A percentile compares a stretch with the other conserved stretches of the same genome.
phyloP scores from a whole-genome alignment of 805 yeast species.

The Saturnispora bothae region DNA sequence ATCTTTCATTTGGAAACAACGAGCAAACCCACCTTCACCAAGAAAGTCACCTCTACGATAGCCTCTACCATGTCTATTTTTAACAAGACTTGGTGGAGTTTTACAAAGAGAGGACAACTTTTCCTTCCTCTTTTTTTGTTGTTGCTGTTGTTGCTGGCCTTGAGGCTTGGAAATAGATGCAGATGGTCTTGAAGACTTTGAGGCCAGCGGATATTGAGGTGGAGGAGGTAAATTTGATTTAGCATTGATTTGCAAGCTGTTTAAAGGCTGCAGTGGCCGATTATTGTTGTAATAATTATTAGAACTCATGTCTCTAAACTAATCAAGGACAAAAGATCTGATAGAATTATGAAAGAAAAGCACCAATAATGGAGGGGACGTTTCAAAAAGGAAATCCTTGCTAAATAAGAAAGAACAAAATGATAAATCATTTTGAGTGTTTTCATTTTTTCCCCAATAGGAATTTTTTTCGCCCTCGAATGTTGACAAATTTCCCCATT shows the following conservation, averaged over 20 bases:
- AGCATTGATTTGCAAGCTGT: conserved; percentile 40
- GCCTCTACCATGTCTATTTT: conserved; percentile 78
- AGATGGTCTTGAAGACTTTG: conserved; percentile 17
- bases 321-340: too few relatives aligned
- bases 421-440: conserved; percentile 8
- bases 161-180: neutral
- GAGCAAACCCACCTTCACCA: conserved; percentile 98
- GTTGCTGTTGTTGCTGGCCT: conserved; percentile 4
- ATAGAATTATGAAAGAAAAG: too few relatives aligned
- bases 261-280: conserved; percentile 39
- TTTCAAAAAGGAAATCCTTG: neutral
- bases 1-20: conserved; percentile 95
- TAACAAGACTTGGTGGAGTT: conserved; percentile 91
- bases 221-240: conserved; percentile 26
- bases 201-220: conserved; percentile 14
- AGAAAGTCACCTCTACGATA: conserved; percentile 83
- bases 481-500: conserved; percentile 8
- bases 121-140: conserved; percentile 64
- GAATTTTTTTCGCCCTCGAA: conserved; percentile 4
- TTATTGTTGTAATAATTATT: conserved; percentile 24
- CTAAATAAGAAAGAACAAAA: conserved; percentile 2
- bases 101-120: conserved; percentile 85
- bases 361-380: too few relatives aligned
- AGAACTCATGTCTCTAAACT: conserved; percentile 17
- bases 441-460: conserved; percentile 6